Conservation (phyloP, 2,329 filamentous ascomycete genomes). For the Colletotrichum melonis region DNA sequence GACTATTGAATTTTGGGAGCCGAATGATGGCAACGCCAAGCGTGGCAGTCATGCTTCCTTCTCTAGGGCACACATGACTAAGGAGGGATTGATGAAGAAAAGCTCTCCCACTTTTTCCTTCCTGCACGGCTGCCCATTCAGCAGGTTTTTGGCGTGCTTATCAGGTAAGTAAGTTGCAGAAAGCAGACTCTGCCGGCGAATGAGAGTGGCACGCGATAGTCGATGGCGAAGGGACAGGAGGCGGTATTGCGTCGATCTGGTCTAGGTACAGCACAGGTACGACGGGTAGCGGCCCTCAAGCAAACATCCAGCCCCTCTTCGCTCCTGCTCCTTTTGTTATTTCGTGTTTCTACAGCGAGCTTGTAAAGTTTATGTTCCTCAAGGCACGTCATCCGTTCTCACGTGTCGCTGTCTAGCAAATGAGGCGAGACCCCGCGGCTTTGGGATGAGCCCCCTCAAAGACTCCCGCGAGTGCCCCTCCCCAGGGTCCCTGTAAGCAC, state of each 20-base stretch:
- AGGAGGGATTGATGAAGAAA: constrained; percentile 1
- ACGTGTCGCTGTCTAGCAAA: constrained; percentile 4
- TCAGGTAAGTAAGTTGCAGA: constrained; percentile 32
- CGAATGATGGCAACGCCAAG: neutral
- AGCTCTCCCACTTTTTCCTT: constrained; percentile 34
- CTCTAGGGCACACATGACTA: neutral
- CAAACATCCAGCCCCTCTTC: neutral
- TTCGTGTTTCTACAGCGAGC: neutral
- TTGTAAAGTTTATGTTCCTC: neutral
- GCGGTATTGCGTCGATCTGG: constrained; percentile 16
- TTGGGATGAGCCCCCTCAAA: neutral
- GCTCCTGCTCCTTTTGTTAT: neutral
- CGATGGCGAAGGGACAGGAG: constrained; percentile 1
- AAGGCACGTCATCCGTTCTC: constrained; percentile 24
- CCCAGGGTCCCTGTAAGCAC: neutral
- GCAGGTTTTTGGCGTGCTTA: constrained; percentile 34
- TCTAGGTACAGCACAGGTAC: constrained; percentile 3
- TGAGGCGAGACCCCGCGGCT: neutral
- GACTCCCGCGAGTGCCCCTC: neutral
- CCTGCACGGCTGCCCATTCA: constrained; percentile 35
- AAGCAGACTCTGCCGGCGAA: constrained; percentile 30
- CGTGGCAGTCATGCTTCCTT: neutral
- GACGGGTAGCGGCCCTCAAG: neutral
- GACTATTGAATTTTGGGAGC: neutral
- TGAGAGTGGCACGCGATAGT: constrained; percentile 9